A percentile compares a stretch with the other conserved stretches of the same genome.
phyloP scores from a whole-genome alignment of 805 yeast genomes.

The Candida krabiensis region DNA sequence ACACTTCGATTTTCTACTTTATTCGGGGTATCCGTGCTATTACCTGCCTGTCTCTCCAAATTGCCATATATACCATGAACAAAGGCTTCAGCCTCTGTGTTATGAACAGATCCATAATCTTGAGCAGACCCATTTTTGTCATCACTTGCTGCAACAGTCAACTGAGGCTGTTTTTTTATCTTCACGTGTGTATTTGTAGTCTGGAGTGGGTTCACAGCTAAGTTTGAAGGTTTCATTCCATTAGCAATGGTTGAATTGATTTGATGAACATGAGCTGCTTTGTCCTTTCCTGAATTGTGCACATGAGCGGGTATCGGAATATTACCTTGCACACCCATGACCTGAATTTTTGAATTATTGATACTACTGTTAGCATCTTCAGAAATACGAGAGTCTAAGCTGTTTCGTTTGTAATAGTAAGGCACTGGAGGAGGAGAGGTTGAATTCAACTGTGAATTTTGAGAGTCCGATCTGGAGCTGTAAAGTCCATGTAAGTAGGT shows the following conservation, averaged over 20 bases:
- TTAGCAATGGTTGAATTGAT: slow-evolving; percentile 29
- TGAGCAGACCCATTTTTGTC: slow-evolving; percentile 10
- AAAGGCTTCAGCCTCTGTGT: slow-evolving; percentile 45
- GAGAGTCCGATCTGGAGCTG: slow-evolving; percentile 15
- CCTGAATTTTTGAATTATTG: neutral
- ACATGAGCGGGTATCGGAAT: slow-evolving; percentile 6
- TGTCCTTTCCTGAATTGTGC: neutral
- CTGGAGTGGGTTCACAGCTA: slow-evolving; percentile 68
- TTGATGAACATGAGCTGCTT: neutral
- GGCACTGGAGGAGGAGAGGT: slow-evolving; percentile 9
- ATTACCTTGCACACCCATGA: slow-evolving; percentile 2
- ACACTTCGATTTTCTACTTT: slow-evolving; percentile 2
- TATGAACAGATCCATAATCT: slow-evolving; percentile 36
- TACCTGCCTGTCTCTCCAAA: slow-evolving; percentile 18
- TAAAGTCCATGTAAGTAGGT: slow-evolving; percentile 67
- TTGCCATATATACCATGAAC: slow-evolving; percentile 36
- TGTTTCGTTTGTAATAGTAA: slow-evolving; percentile 18
- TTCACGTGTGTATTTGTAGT: slow-evolving; percentile 66
- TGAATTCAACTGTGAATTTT: slow-evolving; percentile 1
- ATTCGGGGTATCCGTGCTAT: neutral
- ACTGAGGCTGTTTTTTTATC: slow-evolving; percentile 57
- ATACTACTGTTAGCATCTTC: neutral
- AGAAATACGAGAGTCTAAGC: slow-evolving; percentile 13
- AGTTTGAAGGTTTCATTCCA: slow-evolving; percentile 55
- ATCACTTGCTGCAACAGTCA: slow-evolving; percentile 3